Conservation (phyloP, 2,329 filamentous ascomycete genomes). For the Fonsecaea pugnacius region DNA sequence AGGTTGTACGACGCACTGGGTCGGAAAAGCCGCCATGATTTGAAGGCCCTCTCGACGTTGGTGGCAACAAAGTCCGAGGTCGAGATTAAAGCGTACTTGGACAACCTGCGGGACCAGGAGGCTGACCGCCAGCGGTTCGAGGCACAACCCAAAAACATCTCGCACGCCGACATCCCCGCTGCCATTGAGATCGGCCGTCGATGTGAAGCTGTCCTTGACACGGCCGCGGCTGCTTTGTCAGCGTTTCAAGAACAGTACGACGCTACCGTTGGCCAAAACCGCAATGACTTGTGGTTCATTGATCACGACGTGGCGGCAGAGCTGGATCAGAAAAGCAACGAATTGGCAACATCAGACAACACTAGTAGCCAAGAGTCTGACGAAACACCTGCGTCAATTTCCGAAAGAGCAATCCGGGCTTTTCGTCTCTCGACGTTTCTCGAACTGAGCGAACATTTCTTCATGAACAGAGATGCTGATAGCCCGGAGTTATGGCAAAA, state of each 20-base stretch:
- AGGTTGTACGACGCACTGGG: slow-evolving; percentile 69
- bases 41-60: slow-evolving; percentile 64
- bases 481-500: slow-evolving; percentile 70
- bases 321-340: slow-evolving; percentile 16
- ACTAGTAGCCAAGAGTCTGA: not conserved
- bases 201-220: slow-evolving; percentile 69
- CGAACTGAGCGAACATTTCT: slow-evolving; percentile 66
- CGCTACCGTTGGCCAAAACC: slow-evolving; percentile 61
- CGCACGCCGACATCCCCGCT: slow-evolving; percentile 66
- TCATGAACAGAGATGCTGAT: slow-evolving; percentile 69
- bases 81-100: slow-evolving; percentile 74
- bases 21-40: slow-evolving; percentile 66
- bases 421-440: slow-evolving; percentile 67
- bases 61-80: slow-evolving; percentile 73
- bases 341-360: not conserved
- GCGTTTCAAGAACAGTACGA: slow-evolving; percentile 68
- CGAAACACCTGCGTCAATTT: not conserved
- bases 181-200: slow-evolving; percentile 72
- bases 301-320: slow-evolving; percentile 40
- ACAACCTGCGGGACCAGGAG: slow-evolving; percentile 61
- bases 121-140: slow-evolving; percentile 48
- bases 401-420: slow-evolving; percentile 44
- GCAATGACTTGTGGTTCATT: slow-evolving; percentile 63
- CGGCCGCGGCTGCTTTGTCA: slow-evolving; percentile 68
- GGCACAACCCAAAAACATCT: slow-evolving; percentile 45